These are phyloP conservation scores for Candolleomyces eurysporus DNA, from an alignment of 768 basidiomycete genomes.

Conservation along the genomic window DNA sequence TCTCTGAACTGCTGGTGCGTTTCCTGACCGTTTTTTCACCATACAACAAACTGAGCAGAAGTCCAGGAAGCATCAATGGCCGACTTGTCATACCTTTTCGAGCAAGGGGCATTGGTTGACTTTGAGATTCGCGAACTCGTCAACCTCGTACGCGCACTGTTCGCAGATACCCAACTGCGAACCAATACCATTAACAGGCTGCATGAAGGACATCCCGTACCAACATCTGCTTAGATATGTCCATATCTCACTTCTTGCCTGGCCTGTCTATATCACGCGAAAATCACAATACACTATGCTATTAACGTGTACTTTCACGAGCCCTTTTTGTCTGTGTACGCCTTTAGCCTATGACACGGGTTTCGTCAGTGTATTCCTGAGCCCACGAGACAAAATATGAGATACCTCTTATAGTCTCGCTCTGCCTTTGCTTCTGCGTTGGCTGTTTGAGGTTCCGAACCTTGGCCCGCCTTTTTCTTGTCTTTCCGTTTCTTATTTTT, in stretches of 20 bases:
- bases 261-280: not conserved
- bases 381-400: not conserved
- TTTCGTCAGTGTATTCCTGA: not conserved
- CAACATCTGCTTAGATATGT: constrained; percentile 6
- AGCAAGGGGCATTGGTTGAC: constrained; percentile 87
- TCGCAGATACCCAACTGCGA: constrained; percentile 82
- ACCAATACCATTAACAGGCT: constrained; percentile 80
- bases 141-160: constrained; percentile 78
- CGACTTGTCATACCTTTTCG: constrained; percentile 90
- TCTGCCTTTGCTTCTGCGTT: constrained; percentile 45
- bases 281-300: too few species aligned
- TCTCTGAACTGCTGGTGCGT: constrained; percentile 86
- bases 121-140: constrained; percentile 84
- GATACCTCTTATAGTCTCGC: constrained; percentile 58
- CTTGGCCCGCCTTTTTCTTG: constrained; percentile 50
- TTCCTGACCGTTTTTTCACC: not conserved
- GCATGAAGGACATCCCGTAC: constrained; percentile 53
- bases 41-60: not conserved
- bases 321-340: constrained; percentile 42
- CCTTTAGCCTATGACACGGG: constrained; percentile 32
- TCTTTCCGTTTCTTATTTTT: constrained; percentile 77
- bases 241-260: not conserved
- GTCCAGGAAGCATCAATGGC: constrained; percentile 88
- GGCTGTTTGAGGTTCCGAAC: constrained; percentile 30
- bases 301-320: not conserved